These are phyloP conservation scores for Pseudohalonectria lignicola DNA, from an alignment of 2,329 filamentous ascomycete species.

Conservation along the genomic window DNA sequence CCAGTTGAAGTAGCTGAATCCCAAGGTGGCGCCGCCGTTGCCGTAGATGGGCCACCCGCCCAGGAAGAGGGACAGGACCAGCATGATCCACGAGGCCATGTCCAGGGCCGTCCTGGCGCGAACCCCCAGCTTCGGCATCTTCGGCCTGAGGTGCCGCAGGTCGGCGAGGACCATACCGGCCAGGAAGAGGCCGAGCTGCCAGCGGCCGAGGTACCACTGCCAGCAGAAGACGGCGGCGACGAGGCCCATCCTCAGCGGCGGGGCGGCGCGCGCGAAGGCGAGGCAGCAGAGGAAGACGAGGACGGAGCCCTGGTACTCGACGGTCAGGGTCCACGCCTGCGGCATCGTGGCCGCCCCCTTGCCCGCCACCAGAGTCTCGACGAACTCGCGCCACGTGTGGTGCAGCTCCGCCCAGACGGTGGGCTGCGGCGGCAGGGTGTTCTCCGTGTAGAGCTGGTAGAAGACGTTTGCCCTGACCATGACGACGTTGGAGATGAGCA, in stretches of 20 bases:
- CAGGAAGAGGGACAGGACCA: background rate
- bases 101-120: background rate
- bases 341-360: slow-evolving; percentile 6
- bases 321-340: slow-evolving; percentile 36
- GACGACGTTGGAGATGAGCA: slow-evolving; percentile 23
- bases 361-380: background rate
- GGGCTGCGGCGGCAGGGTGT: slow-evolving; percentile 17
- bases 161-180: background rate
- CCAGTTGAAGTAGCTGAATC: background rate
- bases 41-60: background rate
- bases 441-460: slow-evolving; percentile 22
- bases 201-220: background rate
- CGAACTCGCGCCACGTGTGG: background rate
- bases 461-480: slow-evolving; percentile 21
- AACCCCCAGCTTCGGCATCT: background rate
- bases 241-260: background rate
- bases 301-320: slow-evolving; percentile 34
- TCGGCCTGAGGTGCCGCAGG: background rate
- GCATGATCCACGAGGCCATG: background rate
- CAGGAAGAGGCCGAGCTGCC: background rate
- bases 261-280: slow-evolving; percentile 10
- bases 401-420: slow-evolving; percentile 18
- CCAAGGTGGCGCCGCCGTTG: background rate
- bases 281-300: slow-evolving; percentile 27
- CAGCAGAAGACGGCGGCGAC: background rate